A percentile compares a stretch with the other conserved stretches of the same genome.
These are phyloP conservation scores for Zizania palustris DNA, from an alignment of 202 grass and related monocot species.

Conservation along the genomic window DNA sequence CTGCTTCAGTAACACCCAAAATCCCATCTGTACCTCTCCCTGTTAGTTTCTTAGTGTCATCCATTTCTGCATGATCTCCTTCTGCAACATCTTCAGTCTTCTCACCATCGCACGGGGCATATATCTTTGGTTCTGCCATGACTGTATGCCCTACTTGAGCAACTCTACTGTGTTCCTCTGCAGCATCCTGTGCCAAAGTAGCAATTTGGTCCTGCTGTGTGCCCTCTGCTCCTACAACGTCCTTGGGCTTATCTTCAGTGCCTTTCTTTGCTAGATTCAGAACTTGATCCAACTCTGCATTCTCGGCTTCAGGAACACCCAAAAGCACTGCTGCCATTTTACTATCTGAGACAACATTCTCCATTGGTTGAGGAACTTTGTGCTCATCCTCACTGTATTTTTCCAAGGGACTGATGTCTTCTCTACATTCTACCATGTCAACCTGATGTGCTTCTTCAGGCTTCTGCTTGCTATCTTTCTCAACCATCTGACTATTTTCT, in stretches of 20 bases:
- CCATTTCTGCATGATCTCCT: slow-evolving; percentile 8
- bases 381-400: slow-evolving; percentile 2
- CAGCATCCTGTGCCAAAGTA: slow-evolving; percentile 27
- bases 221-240: slow-evolving; percentile 34
- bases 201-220: slow-evolving; percentile 19
- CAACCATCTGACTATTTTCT: slow-evolving; percentile 26
- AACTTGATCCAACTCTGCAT: slow-evolving; percentile 3
- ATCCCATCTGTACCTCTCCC: slow-evolving; percentile 1
- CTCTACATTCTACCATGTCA: slow-evolving; percentile 32
- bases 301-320: slow-evolving; percentile 17
- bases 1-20: slow-evolving; percentile 13
- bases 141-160: slow-evolving; percentile 28
- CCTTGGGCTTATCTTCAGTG: slow-evolving; percentile 29
- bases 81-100: slow-evolving; percentile 31
- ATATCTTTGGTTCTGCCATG: slow-evolving; percentile 19
- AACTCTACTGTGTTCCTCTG: slow-evolving; percentile 32
- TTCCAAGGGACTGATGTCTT: not conserved
- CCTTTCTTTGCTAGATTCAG: slow-evolving; percentile 34
- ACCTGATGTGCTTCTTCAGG: slow-evolving; percentile 29
- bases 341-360: slow-evolving; percentile 3
- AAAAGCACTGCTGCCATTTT: not conserved
- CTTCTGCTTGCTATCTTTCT: slow-evolving; percentile 28
- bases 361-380: slow-evolving; percentile 7
- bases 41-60: not conserved
- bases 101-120: slow-evolving; percentile 26